These are phyloP conservation scores for Eragrostis nindensis DNA, from an alignment of 176 grass and related monocot species.

Conservation along the genomic window DNA sequence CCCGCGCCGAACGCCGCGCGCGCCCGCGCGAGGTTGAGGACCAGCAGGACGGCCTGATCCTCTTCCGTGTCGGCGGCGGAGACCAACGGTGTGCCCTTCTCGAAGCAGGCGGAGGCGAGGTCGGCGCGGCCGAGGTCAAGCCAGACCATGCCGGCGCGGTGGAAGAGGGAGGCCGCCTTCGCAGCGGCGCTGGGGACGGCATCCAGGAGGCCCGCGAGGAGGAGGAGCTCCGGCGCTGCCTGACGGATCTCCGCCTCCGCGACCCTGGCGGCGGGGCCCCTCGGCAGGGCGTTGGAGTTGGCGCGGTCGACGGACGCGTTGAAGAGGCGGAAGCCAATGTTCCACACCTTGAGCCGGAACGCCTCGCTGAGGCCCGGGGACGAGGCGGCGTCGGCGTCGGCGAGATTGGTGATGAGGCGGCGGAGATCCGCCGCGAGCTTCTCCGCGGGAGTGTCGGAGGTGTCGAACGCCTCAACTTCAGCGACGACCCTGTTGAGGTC, in stretches of 20 bases:
- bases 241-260: conserved; percentile 78
- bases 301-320: conserved; percentile 87
- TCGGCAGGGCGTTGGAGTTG: conserved; percentile 49
- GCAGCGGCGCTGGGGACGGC: conserved; percentile 58
- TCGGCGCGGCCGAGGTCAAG: conserved; percentile 71
- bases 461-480: conserved; percentile 56
- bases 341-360: conserved; percentile 70
- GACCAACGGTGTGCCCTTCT: conserved; percentile 78
- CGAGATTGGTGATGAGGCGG: conserved; percentile 53
- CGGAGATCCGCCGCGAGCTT: conserved; percentile 58
- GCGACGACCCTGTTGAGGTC: conserved; percentile 62
- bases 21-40: conserved; percentile 71
- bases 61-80: conserved; percentile 51
- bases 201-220: conserved; percentile 51
- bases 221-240: conserved; percentile 73
- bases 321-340: conserved; percentile 87
- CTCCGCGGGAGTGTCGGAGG: conserved; percentile 47
- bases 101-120: conserved; percentile 81
- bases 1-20: conserved; percentile 63
- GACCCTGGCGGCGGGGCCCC: conserved; percentile 11
- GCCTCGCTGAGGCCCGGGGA: conserved; percentile 44
- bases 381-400: conserved; percentile 41
- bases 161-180: conserved; percentile 79
- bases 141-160: conserved; percentile 76
- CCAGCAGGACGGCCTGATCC: conserved; percentile 53